Evolutionary conservation across 2,329 filamentous ascomycete genomes (phyloP), one percentile per base, ranked within the genome.

Genomic region (Aspergillus udagawae): DNA sequence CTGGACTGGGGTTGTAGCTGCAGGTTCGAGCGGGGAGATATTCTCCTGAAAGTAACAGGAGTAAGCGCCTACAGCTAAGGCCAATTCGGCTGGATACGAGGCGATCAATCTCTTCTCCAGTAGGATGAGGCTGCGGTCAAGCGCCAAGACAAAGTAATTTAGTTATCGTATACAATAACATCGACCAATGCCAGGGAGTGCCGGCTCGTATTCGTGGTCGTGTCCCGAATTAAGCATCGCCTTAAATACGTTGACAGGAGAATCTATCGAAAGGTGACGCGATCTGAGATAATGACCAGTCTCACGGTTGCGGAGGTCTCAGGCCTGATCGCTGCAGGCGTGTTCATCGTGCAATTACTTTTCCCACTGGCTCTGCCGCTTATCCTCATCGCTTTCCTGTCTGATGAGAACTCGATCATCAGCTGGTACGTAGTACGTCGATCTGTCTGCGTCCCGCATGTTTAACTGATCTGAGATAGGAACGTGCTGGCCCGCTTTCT

Each of bases 291-390:
- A n/a, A 21, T 23, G 41, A 55, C 49, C 32, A 28, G 21, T 5
- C 32, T 72, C 27, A 75, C 73, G 2, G 65, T 78, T 32, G 74
- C 71, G 49, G 64, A 76, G 54, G 72, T 76, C 17, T 74, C 75
- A 41, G 76, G 74, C 53, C 67, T 76, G 42, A 76, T 78, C 50
- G 74, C 74, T 23, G 72, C 73, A 2, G 71, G 61, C 12, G 65
- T 77, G 32, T 71, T 72, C 54, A 41, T 75, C 17, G 60, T 76
- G n/a, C 73, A 73, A 58, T 60, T 76, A 47, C 65, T 73, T 35
- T 64, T 71, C 41, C 73, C 75, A 2, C 71, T 70, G 49, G 70
- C 70, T 17, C 60, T 77, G 5, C 69, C 71, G 0, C 63, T 75
- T 20, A 68, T 76, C 14, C 60, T 79, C 2, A 69, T 72, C 4